Evolutionary conservation across 139 green algal species (phyloP).

Genomic region (Eudorina sp.): DNA sequence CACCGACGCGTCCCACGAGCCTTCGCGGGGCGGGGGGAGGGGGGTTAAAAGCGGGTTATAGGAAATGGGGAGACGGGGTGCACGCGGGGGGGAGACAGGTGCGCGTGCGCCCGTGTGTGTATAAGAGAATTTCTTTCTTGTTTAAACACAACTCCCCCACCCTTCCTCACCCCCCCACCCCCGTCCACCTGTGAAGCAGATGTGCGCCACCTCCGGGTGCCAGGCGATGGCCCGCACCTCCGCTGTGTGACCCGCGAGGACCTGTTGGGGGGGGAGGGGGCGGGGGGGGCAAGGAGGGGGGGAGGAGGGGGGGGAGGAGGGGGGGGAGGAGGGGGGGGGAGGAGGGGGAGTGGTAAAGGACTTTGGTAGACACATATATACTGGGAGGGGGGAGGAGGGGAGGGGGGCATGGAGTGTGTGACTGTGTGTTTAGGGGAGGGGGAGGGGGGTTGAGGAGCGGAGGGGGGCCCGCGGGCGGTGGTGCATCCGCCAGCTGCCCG

Average conservation of each 20-base stretch:
- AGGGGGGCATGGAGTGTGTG: too few species aligned
- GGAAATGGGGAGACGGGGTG: neutral
- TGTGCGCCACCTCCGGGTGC: conserved; percentile 66
- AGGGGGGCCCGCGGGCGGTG: too few species aligned
- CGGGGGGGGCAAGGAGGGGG: too few species aligned
- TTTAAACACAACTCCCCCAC: too few species aligned
- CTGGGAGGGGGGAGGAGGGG: too few species aligned
- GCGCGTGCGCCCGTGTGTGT: too few species aligned
- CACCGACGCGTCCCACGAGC: conserved; percentile 68
- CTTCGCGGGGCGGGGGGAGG: conserved; percentile 14
- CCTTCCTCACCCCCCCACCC: neutral
- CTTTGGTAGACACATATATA: too few species aligned
- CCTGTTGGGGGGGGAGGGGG: neutral
- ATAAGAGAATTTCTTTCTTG: too few species aligned
- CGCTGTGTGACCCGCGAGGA: conserved; percentile 65
- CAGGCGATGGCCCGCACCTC: conserved; percentile 71
- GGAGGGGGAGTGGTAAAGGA: neutral
- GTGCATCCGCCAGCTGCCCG: too few species aligned
- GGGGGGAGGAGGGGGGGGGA: neutral
- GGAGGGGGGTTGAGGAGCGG: too few species aligned
- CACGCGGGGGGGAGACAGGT: neutral
- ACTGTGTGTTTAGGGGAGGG: too few species aligned
- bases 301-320: neutral
- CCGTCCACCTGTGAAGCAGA: conserved; percentile 60
- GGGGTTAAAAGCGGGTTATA: neutral